Base-by-base conservation (phyloP, 2,329 filamentous ascomycete species). In the Endocalyx cinctus region DNA sequence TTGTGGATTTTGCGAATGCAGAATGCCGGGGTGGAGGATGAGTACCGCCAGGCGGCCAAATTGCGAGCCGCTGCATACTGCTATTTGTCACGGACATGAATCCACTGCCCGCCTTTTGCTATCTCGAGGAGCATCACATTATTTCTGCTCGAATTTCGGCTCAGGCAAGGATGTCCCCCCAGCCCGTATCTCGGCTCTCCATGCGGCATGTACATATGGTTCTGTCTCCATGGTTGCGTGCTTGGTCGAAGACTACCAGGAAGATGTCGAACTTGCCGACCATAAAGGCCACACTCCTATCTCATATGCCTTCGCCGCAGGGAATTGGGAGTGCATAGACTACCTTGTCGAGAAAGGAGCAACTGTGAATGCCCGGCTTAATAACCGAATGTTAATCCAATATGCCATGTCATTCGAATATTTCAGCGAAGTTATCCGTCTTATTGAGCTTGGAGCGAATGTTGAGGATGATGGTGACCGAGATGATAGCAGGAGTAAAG, bases 391-490 rank as follows among this genome's bases (percentile, higher is more conserved):
- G 25, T 31, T 45, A 12, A 25, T 49, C 17, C 35, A 39, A 6
- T 36, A 51, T 25, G 46, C 46, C 8, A 49, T 44, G 29, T 26
- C 31, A 15, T 11, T 35, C 11, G 28, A 33, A 2, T 41, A 38
- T 16, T 49, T 46, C 28, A 28, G 18, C 12, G 47, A 49, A 27
- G 46, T 46, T 23, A 29, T 46, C 27, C 35, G 41, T 13, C 28
- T 50, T 16, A 41, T 47, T n/a, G 41, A 49, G 25, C 34, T 47
- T 15, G 46, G 44, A 11, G 41, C 32, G 10, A 39, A 37, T n/a
- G 19, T 39, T 10, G 3, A 14, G 14, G 14, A 12, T 5, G 23
- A 25, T 5, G 25, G 23, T 3, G 16, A 18, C 6, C 12, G 15
- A 10, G 25, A 15, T 10, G 19, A n/a, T 8, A 12, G 10, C 11